These are phyloP conservation scores for Stephanodiscus minutulus DNA, from an alignment of 108 stramenopile species.

Conservation along the genomic window DNA sequence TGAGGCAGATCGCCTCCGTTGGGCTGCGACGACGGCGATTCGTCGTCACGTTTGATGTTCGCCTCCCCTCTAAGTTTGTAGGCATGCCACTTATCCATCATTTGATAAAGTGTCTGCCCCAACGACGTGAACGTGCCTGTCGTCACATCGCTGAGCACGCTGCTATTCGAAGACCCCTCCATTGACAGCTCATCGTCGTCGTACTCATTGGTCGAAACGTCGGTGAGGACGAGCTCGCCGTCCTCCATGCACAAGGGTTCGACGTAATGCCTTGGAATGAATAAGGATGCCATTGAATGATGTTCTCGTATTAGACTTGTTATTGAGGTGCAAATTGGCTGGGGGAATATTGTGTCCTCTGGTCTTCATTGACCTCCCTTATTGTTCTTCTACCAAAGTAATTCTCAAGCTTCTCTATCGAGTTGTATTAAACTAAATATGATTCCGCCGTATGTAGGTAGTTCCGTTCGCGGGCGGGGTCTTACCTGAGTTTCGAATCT, in stretches of 20 bases:
- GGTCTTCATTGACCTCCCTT: not conserved
- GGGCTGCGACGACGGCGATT: not conserved
- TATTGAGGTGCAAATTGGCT: not conserved
- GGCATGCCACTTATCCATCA: conserved; percentile 13
- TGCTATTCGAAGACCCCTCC: not conserved
- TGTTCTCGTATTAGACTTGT: not conserved
- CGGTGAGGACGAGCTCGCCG: not conserved
- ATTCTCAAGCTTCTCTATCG: no score
- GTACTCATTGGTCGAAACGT: not conserved
- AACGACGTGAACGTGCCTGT: not conserved
- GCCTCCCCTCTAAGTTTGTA: not conserved
- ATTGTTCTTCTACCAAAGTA: no score
- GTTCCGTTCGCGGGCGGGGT: no score
- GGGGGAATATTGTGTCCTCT: not conserved
- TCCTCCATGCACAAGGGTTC: not conserved
- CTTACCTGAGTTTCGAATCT: no score
- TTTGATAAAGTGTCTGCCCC: conserved; percentile 2
- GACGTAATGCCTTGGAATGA: not conserved
- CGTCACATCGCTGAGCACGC: not conserved
- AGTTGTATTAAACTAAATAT: no score
- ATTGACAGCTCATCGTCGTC: not conserved
- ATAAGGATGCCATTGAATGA: not conserved
- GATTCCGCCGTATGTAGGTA: no score
- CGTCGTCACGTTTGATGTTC: not conserved
- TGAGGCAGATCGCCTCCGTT: conserved; percentile 1